phyloP scores from a whole-genome alignment of 2,329 filamentous ascomycete genomes.

The Diaporthe amygdali region DNA sequence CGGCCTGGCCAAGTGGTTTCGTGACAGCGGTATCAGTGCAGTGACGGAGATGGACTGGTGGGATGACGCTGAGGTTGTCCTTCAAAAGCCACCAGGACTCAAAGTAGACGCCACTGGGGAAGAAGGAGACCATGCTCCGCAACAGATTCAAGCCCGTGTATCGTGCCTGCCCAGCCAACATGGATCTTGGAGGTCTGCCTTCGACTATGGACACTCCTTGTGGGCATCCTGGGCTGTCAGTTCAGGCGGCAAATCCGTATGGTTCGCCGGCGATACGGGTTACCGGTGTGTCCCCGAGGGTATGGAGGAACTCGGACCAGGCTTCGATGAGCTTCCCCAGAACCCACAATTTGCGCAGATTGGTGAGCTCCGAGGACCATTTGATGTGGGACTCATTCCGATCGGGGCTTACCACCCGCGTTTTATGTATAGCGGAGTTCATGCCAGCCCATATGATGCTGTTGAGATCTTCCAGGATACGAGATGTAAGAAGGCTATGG shows the following conservation, averaged over 20 bases:
- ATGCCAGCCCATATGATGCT: conserved; percentile 70
- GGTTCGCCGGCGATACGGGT: conserved; percentile 13
- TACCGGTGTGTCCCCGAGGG: conserved; percentile 12
- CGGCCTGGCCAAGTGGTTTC: conserved; percentile 71
- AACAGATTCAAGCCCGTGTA: neutral
- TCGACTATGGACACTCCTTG: neutral
- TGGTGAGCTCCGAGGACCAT: conserved; percentile 67
- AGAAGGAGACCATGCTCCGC: neutral
- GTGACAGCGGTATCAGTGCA: conserved; percentile 54
- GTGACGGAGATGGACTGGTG: conserved; percentile 79
- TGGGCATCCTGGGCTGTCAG: conserved; percentile 13
- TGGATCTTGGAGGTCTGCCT: neutral
- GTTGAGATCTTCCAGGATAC: conserved; percentile 74
- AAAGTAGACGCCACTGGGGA: no score
- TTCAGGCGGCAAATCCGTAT: neutral
- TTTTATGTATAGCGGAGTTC: conserved; percentile 65
- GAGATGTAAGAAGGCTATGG: conserved; percentile 66
- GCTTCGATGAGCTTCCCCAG: conserved; percentile 44
- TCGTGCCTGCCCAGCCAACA: neutral
- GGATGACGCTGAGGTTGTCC: conserved; percentile 46
- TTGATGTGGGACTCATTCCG: conserved; percentile 73
- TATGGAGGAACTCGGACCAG: neutral
- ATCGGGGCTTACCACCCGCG: conserved; percentile 71
- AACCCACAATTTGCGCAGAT: conserved; percentile 73
- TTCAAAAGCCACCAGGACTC: neutral